phyloP scores from a whole-genome alignment of 768 basidiomycete species.

The Lactarius indigo region DNA sequence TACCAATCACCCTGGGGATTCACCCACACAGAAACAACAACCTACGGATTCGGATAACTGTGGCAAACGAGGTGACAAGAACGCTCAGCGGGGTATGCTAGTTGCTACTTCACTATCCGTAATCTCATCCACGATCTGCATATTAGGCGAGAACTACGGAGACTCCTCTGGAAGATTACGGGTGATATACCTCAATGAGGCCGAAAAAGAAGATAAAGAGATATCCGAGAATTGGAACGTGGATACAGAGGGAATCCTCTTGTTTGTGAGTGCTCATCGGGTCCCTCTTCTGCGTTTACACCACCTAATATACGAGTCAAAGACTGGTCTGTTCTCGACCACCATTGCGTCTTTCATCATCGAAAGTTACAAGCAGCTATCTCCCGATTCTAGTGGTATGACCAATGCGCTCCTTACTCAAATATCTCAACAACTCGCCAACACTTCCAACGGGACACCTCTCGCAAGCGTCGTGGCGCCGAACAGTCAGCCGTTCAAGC shows the following conservation, averaged over 20 bases:
- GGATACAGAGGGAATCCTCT: not conserved
- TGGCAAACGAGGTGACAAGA: not conserved
- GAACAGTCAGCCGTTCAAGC: not conserved
- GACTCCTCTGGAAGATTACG: not conserved
- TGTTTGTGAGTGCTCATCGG: too few species aligned
- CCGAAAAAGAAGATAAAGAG: not conserved
- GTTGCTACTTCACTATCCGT: not conserved
- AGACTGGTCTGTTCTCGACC: constrained; percentile 19
- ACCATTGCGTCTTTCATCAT: constrained; percentile 10
- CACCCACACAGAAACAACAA: not conserved
- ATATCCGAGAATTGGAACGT: not conserved
- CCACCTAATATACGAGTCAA: not conserved
- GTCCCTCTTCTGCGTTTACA: too few species aligned
- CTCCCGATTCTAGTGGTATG: constrained; percentile 3
- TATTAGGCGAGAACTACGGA: not conserved
- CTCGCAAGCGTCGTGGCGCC: not conserved
- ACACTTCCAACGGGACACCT: not conserved
- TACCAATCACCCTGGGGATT: not conserved
- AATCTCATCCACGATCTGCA: not conserved
- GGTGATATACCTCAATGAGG: not conserved
- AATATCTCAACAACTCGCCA: constrained; percentile 15
- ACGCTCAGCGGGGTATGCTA: not conserved
- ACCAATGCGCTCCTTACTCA: constrained; percentile 1
- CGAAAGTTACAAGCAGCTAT: constrained; percentile 6
- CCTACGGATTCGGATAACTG: not conserved